Conservation (phyloP, 148 eudicot genomes). For the Rhododendron williamsianum region DNA sequence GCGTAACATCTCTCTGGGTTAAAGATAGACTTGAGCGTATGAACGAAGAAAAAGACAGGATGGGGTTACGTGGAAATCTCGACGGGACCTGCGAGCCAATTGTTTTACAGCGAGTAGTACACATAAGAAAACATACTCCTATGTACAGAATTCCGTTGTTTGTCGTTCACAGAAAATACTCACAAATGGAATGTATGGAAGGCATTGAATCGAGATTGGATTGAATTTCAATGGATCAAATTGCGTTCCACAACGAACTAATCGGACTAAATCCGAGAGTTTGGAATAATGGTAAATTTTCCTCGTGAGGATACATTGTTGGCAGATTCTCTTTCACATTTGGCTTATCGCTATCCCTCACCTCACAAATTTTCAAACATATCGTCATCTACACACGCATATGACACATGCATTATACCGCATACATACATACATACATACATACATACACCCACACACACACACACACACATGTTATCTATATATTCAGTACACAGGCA, state of each 20-base stretch:
- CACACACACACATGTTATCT: too few relatives aligned
- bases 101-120: not conserved
- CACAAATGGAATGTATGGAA: conserved; percentile 27
- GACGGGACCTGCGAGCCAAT: not conserved
- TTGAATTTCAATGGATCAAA: conserved; percentile 66
- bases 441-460: not conserved
- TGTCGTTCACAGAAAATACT: not conserved
- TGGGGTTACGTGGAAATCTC: conserved; percentile 19
- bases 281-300: not conserved
- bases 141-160: not conserved
- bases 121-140: not conserved
- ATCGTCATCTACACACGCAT: not conserved
- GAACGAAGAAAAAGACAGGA: conserved; percentile 26
- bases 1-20: not conserved
- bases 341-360: conserved; percentile 54
- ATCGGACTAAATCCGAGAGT: not conserved
- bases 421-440: not conserved
- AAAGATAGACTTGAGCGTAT: conserved; percentile 17
- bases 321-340: conserved; percentile 70
- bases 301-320: conserved; percentile 22
- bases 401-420: not conserved
- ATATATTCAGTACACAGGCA: not conserved
- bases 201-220: conserved; percentile 34
- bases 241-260: not conserved
- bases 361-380: conserved; percentile 35